phyloP scores from a whole-genome alignment of 225 moss, liverwort and hornwort genomes.

The Pleurozium schreberi region DNA sequence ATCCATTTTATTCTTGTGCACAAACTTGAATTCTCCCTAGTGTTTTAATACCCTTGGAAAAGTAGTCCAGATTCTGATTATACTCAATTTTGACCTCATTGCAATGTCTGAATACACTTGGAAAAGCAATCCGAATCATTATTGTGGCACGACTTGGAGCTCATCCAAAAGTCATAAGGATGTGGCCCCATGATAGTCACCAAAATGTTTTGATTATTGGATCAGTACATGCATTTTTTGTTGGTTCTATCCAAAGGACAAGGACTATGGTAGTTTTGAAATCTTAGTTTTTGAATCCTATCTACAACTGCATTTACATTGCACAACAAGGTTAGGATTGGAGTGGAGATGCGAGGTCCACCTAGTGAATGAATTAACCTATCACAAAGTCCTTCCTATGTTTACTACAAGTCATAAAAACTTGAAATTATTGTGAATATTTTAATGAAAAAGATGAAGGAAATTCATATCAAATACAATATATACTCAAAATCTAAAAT shows the following conservation, averaged over 20 bases:
- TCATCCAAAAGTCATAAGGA: neutral
- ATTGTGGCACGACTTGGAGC: too few relatives aligned
- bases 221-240: too few relatives aligned
- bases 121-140: neutral
- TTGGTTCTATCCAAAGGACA: too few relatives aligned
- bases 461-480: neutral
- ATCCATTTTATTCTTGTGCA: neutral
- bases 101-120: neutral
- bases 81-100: neutral
- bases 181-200: too few relatives aligned
- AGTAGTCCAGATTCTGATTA: neutral
- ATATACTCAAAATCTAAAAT: neutral
- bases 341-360: too few relatives aligned
- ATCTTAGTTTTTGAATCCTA: too few relatives aligned
- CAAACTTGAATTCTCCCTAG: neutral
- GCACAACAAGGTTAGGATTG: too few relatives aligned
- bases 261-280: too few relatives aligned
- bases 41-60: neutral
- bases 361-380: too few relatives aligned
- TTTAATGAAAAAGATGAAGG: neutral
- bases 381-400: too few relatives aligned
- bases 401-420: neutral
- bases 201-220: too few relatives aligned
- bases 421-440: accelerated
- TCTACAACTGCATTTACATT: too few relatives aligned